Evolutionary conservation across 345 rosid genomes (phyloP).

Genomic region (Syzygium aromaticum): DNA sequence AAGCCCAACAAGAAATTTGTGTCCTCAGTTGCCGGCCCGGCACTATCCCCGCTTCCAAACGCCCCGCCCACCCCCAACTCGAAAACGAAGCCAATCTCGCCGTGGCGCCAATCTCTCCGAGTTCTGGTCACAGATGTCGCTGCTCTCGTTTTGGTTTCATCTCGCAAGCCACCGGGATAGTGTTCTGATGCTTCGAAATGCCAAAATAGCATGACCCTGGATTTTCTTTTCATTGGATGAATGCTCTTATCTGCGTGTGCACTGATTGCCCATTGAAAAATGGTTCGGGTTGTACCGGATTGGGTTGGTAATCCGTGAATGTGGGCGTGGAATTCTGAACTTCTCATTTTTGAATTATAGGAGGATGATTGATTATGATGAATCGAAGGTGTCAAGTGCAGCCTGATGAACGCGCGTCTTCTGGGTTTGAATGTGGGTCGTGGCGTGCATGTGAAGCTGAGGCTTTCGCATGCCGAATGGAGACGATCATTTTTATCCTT

Average conservation of each 20-base stretch:
- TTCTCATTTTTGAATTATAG: not conserved
- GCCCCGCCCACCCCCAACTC: not conserved
- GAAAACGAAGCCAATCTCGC: not conserved
- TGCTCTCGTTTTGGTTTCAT: not conserved
- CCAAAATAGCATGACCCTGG: not conserved
- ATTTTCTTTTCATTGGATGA: not conserved
- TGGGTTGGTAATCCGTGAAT: not conserved
- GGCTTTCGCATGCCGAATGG: conserved; percentile 63
- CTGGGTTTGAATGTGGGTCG: conserved; percentile 65
- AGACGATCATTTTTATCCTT: conserved; percentile 51
- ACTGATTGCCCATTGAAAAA: not conserved
- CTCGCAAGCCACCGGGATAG: not conserved
- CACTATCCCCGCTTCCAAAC: not conserved
- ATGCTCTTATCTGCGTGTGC: not conserved
- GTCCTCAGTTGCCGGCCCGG: not conserved
- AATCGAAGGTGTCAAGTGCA: not conserved
- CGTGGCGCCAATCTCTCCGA: conserved; percentile 20
- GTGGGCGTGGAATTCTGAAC: not conserved
- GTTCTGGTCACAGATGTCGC: conserved; percentile 17
- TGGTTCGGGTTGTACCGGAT: not conserved
- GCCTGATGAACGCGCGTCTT: conserved; percentile 60
- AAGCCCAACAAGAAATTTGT: not conserved
- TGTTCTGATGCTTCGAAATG: not conserved
- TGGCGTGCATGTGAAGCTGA: conserved; percentile 60
- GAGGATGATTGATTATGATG: not conserved